Evolutionary conservation across 2,329 filamentous ascomycete genomes (phyloP).

Genomic region (Saccharata proteae): DNA sequence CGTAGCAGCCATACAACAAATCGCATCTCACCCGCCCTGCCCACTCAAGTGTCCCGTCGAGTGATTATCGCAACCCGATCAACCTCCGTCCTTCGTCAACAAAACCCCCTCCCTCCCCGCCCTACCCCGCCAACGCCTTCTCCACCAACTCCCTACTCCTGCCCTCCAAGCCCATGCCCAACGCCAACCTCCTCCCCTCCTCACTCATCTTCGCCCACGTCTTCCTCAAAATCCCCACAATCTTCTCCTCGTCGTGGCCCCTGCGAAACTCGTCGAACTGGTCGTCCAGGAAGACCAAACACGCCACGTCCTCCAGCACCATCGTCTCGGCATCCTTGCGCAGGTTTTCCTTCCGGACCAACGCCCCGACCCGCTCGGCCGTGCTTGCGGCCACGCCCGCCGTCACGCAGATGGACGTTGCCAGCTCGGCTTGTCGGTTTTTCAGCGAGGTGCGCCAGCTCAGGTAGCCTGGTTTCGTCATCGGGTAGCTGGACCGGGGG

Average conservation of each 20-base stretch:
- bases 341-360: conserved; percentile 70
- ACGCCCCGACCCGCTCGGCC: conserved; percentile 49
- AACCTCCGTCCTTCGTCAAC: no score
- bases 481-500: conserved; percentile 59
- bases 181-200: conserved; percentile 21
- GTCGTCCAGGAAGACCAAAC: conserved; percentile 76
- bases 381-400: conserved; percentile 41
- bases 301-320: conserved; percentile 73
- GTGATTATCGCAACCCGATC: no score
- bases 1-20: no score
- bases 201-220: conserved; percentile 30
- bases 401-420: conserved; percentile 39
- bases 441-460: conserved; percentile 65
- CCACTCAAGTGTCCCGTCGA: no score
- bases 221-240: conserved; percentile 39
- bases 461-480: conserved; percentile 64
- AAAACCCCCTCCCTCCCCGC: no score
- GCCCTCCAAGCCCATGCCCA: conserved; percentile 22
- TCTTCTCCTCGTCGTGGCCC: conserved; percentile 68
- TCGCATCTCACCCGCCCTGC: no score
- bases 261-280: conserved; percentile 73
- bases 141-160: conserved; percentile 18
- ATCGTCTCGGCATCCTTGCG: conserved; percentile 55
- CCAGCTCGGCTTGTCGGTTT: conserved; percentile 57
- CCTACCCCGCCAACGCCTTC: conserved; percentile 21